A percentile compares a stretch with the other conserved stretches of the same genome.
These are phyloP conservation scores for Tuber borchii DNA, from an alignment of 495 filamentous ascomycete species.

Conservation along the genomic window DNA sequence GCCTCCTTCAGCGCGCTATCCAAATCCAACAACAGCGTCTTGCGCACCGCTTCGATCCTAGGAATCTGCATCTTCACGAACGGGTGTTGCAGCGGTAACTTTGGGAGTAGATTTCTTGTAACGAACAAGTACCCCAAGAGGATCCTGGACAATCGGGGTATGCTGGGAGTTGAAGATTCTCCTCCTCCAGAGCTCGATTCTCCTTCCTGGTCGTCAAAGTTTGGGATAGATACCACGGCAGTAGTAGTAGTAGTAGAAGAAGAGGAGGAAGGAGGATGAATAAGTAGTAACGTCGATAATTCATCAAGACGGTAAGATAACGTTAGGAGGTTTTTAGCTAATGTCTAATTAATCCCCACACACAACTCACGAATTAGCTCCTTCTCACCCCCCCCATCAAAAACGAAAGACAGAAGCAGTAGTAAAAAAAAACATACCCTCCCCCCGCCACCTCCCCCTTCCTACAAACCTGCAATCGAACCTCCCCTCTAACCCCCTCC, in stretches of 20 bases:
- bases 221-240: neutral
- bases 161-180: slow-evolving; percentile 18
- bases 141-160: slow-evolving; percentile 45
- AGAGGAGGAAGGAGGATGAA: slow-evolving; percentile 21
- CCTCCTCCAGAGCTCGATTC: neutral
- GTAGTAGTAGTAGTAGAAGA: neutral
- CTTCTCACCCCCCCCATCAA: neutral
- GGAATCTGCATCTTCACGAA: slow-evolving; percentile 56
- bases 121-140: slow-evolving; percentile 46
- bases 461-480: slow-evolving; percentile 52
- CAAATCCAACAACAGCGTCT: slow-evolving; percentile 78
- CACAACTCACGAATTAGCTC: neutral
- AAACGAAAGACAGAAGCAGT: neutral
- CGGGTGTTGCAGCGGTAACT: slow-evolving; percentile 54
- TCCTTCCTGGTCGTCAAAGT: neutral
- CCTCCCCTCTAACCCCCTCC: slow-evolving; percentile 50
- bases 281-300: slow-evolving; percentile 66
- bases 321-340: slow-evolving; percentile 63
- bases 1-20: slow-evolving; percentile 70
- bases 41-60: slow-evolving; percentile 56
- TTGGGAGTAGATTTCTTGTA: slow-evolving; percentile 44
- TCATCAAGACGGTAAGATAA: slow-evolving; percentile 63
- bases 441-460: slow-evolving; percentile 48
- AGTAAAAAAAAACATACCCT: slow-evolving; percentile 47
- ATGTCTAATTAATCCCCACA: slow-evolving; percentile 12